Conservation (phyloP, 2,329 filamentous ascomycete species). For the Aspergillus fumigatiaffinis region DNA sequence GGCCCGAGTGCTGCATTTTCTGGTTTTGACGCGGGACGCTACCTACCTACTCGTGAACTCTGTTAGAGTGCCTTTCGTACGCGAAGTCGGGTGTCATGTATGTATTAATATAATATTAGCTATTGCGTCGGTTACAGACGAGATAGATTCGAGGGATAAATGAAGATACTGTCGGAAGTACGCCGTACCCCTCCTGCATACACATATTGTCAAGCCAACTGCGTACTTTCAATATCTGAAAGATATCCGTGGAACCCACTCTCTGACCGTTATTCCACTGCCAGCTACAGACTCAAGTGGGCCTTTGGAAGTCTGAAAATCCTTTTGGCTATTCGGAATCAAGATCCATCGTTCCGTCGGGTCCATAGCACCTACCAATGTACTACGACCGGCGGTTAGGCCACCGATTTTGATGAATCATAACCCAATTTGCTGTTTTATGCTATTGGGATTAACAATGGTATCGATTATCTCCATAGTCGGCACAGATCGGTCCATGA, state of each 20-base stretch:
- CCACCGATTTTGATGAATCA: too few species aligned
- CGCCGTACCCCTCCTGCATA: neutral
- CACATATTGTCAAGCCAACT: neutral
- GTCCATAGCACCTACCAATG: too few species aligned
- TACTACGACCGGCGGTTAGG: too few species aligned
- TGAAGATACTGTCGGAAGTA: too few species aligned
- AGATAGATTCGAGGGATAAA: neutral
- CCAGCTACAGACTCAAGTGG: neutral
- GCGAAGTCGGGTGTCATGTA: neutral
- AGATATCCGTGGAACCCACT: neutral
- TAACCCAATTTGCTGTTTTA: too few species aligned
- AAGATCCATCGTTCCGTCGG: too few species aligned
- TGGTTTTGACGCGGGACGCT: neutral
- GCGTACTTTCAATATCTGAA: neutral
- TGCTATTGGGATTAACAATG: neutral
- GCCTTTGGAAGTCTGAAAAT: neutral
- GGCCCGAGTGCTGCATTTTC: neutral
- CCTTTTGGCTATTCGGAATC: too few species aligned
- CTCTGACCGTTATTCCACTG: neutral
- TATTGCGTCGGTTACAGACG: neutral
- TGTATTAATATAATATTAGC: neutral
- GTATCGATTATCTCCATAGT: neutral
- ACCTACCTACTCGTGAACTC: neutral
- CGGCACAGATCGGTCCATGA: neutral
- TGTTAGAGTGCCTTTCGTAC: neutral